Evolutionary conservation across 1,284 basidiomycete genomes (phyloP).

Genomic region (Boletus smithii): DNA sequence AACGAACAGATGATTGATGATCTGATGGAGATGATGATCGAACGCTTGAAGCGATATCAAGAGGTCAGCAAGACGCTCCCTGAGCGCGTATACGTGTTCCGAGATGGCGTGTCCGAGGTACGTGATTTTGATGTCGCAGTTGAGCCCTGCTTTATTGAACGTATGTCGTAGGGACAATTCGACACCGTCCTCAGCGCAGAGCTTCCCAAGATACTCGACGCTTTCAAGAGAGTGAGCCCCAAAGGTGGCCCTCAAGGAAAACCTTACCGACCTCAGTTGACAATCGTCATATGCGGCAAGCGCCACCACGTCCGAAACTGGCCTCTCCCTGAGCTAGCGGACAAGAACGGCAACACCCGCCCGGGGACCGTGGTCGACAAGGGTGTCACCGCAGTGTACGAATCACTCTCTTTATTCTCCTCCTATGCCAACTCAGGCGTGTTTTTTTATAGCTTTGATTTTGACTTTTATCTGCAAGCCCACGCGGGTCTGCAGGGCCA

Average conservation of each 20-base stretch:
- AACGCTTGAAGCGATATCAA: slow-evolving; percentile 56
- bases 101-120: slow-evolving; percentile 77
- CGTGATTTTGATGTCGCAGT: slow-evolving; percentile 13
- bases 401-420: slow-evolving; percentile 12
- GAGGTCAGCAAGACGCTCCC: slow-evolving; percentile 54
- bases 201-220: slow-evolving; percentile 54
- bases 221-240: slow-evolving; percentile 53
- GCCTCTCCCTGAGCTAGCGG: slow-evolving; percentile 48
- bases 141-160: slow-evolving; percentile 1
- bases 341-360: slow-evolving; percentile 65
- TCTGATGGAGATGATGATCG: slow-evolving; percentile 64
- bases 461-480: slow-evolving; percentile 78
- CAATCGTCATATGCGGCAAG: slow-evolving; percentile 77
- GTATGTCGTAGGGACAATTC: slow-evolving; percentile 59
- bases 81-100: slow-evolving; percentile 62
- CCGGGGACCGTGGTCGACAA: slow-evolving; percentile 75
- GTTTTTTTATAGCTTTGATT: slow-evolving; percentile 48
- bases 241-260: slow-evolving; percentile 30
- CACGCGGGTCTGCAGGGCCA: slow-evolving; percentile 44
- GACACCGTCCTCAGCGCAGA: slow-evolving; percentile 56
- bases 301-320: slow-evolving; percentile 72
- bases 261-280: slow-evolving; percentile 57
- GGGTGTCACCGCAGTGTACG: slow-evolving; percentile 65
- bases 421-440: background rate
- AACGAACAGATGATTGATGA: slow-evolving; percentile 61